phyloP scores from a whole-genome alignment of 2,329 filamentous ascomycete species.

The Arthroderma sp. region DNA sequence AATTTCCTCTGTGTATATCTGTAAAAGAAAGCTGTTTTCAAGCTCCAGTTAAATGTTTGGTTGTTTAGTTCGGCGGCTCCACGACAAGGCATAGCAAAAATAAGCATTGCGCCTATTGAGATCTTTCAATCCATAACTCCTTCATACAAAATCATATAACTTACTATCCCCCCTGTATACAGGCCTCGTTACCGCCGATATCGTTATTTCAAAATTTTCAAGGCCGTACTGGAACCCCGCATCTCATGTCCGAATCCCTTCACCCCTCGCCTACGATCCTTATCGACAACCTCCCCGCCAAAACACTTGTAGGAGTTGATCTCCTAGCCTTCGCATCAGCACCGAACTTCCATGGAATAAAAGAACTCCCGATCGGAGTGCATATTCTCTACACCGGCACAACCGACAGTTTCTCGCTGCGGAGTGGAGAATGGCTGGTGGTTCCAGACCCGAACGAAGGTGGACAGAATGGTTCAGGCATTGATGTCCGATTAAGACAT shows the following conservation, averaged over 20 bases:
- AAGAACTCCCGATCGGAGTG: conserved; percentile 45
- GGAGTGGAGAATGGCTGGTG: conserved; percentile 52
- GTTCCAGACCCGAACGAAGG: conserved; percentile 23
- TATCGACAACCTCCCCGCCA: conserved; percentile 34
- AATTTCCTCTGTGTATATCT: background rate
- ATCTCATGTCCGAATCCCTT: conserved; percentile 16
- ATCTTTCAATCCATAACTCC: background rate
- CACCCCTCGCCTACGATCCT: conserved; percentile 33
- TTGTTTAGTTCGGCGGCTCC: background rate
- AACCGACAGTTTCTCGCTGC: conserved; percentile 46
- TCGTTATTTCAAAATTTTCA: background rate
- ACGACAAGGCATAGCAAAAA: background rate
- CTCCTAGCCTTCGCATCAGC: conserved; percentile 52
- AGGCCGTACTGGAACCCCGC: background rate
- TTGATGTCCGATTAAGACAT: conserved; percentile 43
- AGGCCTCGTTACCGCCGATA: background rate
- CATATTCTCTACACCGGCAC: conserved; percentile 52
- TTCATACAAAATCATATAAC: background rate
- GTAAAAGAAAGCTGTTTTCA: background rate
- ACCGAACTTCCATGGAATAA: conserved; percentile 49
- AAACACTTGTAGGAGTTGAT: conserved; percentile 41
- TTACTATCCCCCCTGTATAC: background rate
- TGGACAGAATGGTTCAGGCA: conserved; percentile 12
- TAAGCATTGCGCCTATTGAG: background rate
- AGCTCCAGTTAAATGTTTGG: background rate